A percentile compares a stretch with the other conserved stretches of the same genome.
Evolutionary conservation across 2,329 filamentous ascomycete genomes (phyloP).

Genomic region (Sclerotinia nivalis): DNA sequence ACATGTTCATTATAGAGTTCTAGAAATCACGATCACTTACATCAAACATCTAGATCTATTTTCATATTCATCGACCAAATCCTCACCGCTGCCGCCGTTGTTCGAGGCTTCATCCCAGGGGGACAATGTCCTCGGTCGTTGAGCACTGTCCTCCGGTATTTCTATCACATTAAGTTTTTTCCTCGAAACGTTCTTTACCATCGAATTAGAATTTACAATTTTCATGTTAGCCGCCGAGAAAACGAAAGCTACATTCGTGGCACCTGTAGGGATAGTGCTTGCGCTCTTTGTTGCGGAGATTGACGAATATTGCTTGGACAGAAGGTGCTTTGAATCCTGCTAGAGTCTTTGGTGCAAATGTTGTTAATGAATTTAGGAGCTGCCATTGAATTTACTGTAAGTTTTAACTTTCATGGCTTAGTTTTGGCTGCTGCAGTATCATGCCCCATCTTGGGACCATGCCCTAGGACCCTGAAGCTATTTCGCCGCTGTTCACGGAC

Average conservation of each 20-base stretch:
- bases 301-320: conserved; percentile 50
- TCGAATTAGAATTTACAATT: conserved; percentile 50
- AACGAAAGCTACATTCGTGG: conserved; percentile 49
- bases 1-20: background rate
- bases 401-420: conserved; percentile 3
- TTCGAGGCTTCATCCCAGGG: background rate
- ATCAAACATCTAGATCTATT: conserved; percentile 31
- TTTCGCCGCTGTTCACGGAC: background rate
- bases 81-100: background rate
- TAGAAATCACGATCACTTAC: background rate
- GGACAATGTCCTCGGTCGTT: background rate
- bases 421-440: background rate
- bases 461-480: background rate
- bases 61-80: conserved; percentile 37
- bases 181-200: conserved; percentile 51
- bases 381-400: conserved; percentile 51
- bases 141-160: background rate
- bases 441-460: background rate
- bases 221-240: conserved; percentile 54
- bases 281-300: conserved; percentile 49
- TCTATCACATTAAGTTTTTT: conserved; percentile 46
- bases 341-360: conserved; percentile 49
- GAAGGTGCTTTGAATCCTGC: conserved; percentile 51
- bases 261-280: conserved; percentile 50
- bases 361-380: conserved; percentile 44